Base-by-base conservation (phyloP, 2,329 filamentous ascomycete genomes). In the Fusarium sp. region DNA sequence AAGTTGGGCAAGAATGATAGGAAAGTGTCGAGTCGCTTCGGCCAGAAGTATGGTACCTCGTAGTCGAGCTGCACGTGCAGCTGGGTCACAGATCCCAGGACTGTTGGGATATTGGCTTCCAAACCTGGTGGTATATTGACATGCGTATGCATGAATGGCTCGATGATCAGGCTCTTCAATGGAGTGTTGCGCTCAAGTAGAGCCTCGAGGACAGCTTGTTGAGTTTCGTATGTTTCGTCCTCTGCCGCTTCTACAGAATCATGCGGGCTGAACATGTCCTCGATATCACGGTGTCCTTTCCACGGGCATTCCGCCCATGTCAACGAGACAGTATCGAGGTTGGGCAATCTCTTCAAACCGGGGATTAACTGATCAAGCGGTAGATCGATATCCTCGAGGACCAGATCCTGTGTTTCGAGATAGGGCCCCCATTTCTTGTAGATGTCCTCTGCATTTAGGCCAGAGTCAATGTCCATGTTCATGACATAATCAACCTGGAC, bases 241-340 rank as follows among this genome's bases (percentile, higher is more conserved):
- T 41, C 49, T 4, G 64, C 64, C n/a, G 71, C 37, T 20, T 58
- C 42, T 38, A 76, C 46, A 2, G 72, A 74, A 4, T 42, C 41
- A 8, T 73, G 62, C 8, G 53, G 16, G n/a, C 34, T 40, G 47
- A 72, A 75, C 4, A 55, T 30, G 15, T 65, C 52, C 3, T 40
- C 45, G 11, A 52, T 57, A 10, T 57, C 59, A 2, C 41, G 34
- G 4, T 40, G 23, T 4, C 45, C 62, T 23, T 46, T 18, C 74
- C 71, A 75, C 12, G 74, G 72, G 38, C 65, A 67, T n/a, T 61
- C 30, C 11, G 42, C 56, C 74, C 74, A 76, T 16, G 73, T 73
- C 33, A 76, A 53, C 16, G 34, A 66, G 16, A 75, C 23, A 6
- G 66, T 61, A 33, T 66, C 65, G n/a, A 76, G 70, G 42, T 66